Conservation (phyloP, 352 stramenopile genomes). For the Phytophthora meadii region DNA sequence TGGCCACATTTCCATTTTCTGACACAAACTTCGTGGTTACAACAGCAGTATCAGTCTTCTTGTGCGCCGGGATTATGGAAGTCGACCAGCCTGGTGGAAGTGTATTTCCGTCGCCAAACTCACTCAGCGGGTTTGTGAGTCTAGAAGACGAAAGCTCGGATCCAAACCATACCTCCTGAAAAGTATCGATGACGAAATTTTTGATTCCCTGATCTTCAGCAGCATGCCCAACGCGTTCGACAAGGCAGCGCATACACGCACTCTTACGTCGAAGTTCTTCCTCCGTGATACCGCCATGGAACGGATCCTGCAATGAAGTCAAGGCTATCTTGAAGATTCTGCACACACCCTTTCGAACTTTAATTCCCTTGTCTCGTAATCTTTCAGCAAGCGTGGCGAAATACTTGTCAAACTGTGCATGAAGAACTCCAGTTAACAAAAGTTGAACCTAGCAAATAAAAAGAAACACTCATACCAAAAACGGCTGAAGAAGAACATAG, state of each 20-base stretch:
- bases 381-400: conserved; percentile 78
- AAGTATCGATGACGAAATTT: conserved; percentile 87
- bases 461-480: conserved; percentile 59
- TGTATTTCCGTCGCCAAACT: conserved; percentile 51
- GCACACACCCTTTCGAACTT: conserved; percentile 86
- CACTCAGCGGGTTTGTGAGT: conserved; percentile 37
- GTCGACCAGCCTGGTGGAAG: conserved; percentile 65
- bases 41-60: conserved; percentile 7
- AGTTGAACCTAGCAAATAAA: background rate
- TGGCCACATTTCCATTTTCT: conserved; percentile 55
- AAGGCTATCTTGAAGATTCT: conserved; percentile 76
- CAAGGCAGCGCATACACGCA: conserved; percentile 73
- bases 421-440: conserved; percentile 10
- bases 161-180: conserved; percentile 90
- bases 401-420: conserved; percentile 79
- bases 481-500: conserved; percentile 74
- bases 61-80: conserved; percentile 12
- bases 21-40: conserved; percentile 56
- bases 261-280: conserved; percentile 61
- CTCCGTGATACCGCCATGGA: conserved; percentile 18
- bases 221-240: conserved; percentile 77
- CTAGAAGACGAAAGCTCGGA: conserved; percentile 53
- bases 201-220: conserved; percentile 81
- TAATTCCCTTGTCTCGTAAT: conserved; percentile 84
- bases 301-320: conserved; percentile 22